Evolutionary conservation across 2,329 filamentous ascomycete species (phyloP).

Genomic region (Rhynchosporium secalis): DNA sequence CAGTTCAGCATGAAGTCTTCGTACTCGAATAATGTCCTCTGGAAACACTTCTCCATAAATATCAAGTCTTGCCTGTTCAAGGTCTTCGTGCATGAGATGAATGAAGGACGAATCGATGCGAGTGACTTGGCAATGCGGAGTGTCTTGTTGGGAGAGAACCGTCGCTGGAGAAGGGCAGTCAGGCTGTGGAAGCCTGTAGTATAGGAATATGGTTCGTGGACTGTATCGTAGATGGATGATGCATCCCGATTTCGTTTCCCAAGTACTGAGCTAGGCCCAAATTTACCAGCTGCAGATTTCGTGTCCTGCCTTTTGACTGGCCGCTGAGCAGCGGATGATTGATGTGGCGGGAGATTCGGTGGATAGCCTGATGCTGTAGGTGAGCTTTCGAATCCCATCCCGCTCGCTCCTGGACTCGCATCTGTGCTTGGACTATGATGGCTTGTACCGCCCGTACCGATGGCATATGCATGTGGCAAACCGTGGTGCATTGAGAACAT

Average conservation of each 20-base stretch:
- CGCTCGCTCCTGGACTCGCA: conserved; percentile 58
- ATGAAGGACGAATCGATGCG: conserved; percentile 85
- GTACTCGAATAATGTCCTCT: conserved; percentile 88
- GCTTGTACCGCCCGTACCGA: conserved; percentile 62
- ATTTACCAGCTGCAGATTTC: conserved; percentile 32
- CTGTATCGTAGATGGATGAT: conserved; percentile 81
- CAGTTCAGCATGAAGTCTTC: conserved; percentile 89
- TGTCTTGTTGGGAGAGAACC: conserved; percentile 75
- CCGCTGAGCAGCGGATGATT: conserved; percentile 25
- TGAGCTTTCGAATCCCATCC: conserved; percentile 56
- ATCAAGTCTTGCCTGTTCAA: conserved; percentile 85
- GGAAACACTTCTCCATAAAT: conserved; percentile 97
- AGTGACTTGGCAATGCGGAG: conserved; percentile 84
- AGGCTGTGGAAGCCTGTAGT: conserved; percentile 87
- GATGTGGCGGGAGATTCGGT: conserved; percentile 28
- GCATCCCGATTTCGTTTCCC: conserved; percentile 68
- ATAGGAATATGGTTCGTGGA: conserved; percentile 90
- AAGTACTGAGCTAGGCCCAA: conserved; percentile 36
- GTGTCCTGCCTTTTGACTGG: conserved; percentile 37
- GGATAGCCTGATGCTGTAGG: conserved; percentile 44
- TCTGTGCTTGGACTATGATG: conserved; percentile 66
- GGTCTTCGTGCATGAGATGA: conserved; percentile 89
- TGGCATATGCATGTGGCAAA: conserved; percentile 64
- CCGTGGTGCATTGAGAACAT: conserved; percentile 53
- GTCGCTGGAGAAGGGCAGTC: conserved; percentile 74